Percentiles rank a stretch among this genome's conserved stretches.
These are phyloP conservation scores for Dissophora ornata DNA, from an alignment of 192 early-diverging fungal genomes.

Conservation along the genomic window DNA sequence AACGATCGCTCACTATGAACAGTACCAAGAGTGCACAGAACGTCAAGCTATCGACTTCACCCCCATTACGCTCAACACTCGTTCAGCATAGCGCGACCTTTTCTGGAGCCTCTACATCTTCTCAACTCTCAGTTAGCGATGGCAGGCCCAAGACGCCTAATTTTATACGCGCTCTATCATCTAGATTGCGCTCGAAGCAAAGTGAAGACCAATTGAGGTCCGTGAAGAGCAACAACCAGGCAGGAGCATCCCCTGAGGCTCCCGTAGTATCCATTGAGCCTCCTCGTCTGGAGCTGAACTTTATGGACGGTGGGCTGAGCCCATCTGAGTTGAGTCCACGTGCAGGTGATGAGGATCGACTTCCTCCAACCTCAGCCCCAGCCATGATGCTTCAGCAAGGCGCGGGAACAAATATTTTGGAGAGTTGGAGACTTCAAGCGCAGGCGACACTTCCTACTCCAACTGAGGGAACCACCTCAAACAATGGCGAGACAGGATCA, in stretches of 20 bases:
- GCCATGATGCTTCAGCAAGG: slow-evolving; percentile 11
- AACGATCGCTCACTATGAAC: background rate
- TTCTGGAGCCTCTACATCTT: slow-evolving; percentile 24
- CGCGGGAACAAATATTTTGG: background rate
- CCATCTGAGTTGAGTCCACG: background rate
- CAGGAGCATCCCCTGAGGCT: background rate
- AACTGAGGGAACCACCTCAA: background rate
- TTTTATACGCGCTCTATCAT: slow-evolving; percentile 40
- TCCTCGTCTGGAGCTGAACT: slow-evolving; percentile 40
- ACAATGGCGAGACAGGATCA: slow-evolving; percentile 1
- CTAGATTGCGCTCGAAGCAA: slow-evolving; percentile 39
- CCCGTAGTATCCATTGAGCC: slow-evolving; percentile 34
- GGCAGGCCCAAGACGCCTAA: slow-evolving; percentile 25
- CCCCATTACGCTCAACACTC: background rate
- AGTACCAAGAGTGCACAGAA: background rate
- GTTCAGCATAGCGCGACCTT: slow-evolving; percentile 21
- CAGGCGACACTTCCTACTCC: slow-evolving; percentile 22
- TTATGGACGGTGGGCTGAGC: slow-evolving; percentile 17
- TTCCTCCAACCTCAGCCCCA: slow-evolving; percentile 25
- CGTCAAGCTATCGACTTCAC: slow-evolving; percentile 4
- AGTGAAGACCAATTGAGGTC: slow-evolving; percentile 37
- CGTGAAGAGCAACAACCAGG: slow-evolving; percentile 19
- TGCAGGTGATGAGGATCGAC: background rate
- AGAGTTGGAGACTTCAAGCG: slow-evolving; percentile 23
- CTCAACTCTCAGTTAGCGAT: slow-evolving; percentile 3